Base-by-base conservation (phyloP, 2,329 filamentous ascomycete species). In the Fusarium caatingaense region DNA sequence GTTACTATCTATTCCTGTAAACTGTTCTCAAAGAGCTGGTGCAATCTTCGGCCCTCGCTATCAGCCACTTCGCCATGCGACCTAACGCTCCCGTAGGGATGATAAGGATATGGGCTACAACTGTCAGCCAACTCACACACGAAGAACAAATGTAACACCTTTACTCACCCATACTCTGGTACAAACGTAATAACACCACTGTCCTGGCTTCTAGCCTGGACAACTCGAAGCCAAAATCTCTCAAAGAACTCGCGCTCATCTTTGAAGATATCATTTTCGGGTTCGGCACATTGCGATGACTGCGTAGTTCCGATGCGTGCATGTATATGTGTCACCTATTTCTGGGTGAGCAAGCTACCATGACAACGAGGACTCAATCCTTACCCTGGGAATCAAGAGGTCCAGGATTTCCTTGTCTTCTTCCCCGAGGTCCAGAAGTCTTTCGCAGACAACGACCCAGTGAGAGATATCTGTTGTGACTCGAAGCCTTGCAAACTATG, bases 241-340 rank as follows among this genome's bases (percentile, higher is more conserved):
- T 51, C 48, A 8, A 51, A 51, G 21, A 60, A 60, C 2, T 57
- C 23, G 7, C 56, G n/a, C 7, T 60, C 56, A 6, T 45, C n/a
- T 16, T 40, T 20, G 12, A 51, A 51, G 48, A 40, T 40, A 1
- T 9, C 7, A 16, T 27, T 18, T 20, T 51, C 18, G 10, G 48
- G 48, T 8, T 51, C 48, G 3, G 48, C 12, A 2, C 48, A 51
- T 12, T 51, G 48, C 3, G 48, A 51, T 10, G 48, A 51, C 8
- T 51, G 48, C 3, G 48, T 51, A 9, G 48, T 51, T 15, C 48
- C 48, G 5, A 51, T 51, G 8, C 48, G 48, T 7, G 48, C 23
- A 13, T 51, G 48, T 8, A 51, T 40, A 5, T 51, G 48, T 40
- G 48, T 51, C 2, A 51, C 48, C 48, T 51, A 5, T n/a, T 10